These are phyloP conservation scores for Dryas alaskensis DNA, from an alignment of 306 rosid species.

Conservation along the genomic window DNA sequence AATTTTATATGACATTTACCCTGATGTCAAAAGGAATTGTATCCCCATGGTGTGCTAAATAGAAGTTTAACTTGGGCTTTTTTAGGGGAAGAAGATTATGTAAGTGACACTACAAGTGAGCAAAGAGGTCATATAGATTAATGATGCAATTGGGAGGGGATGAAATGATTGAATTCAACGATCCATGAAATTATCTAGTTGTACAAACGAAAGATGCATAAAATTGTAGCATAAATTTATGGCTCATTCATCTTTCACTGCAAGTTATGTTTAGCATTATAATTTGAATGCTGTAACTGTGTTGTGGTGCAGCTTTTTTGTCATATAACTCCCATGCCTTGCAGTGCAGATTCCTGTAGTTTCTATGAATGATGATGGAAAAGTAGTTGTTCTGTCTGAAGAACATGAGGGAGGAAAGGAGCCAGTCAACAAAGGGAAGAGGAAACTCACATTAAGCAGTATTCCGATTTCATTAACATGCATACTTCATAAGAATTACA, in stretches of 20 bases:
- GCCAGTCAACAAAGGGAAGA: constrained; percentile 65
- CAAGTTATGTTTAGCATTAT: neutral
- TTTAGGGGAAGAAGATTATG: neutral
- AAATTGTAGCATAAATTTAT: neutral
- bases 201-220: neutral
- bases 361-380: constrained; percentile 75
- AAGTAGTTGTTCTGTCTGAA: constrained; percentile 54
- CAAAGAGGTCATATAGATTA: neutral
- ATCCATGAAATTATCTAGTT: neutral
- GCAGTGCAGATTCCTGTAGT: constrained; percentile 81
- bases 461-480: constrained; percentile 80
- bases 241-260: neutral
- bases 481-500: constrained; percentile 73
- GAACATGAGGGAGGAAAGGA: constrained; percentile 58
- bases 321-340: constrained; percentile 23
- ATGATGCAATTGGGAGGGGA: constrained; percentile 1
- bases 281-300: neutral
- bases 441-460: constrained; percentile 60
- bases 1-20: neutral
- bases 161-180: neutral
- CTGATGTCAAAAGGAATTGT: neutral
- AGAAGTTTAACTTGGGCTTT: neutral
- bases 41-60: neutral
- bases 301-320: neutral
- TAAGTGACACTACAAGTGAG: neutral